Evolutionary conservation across 2,329 filamentous ascomycete species (phyloP).

Genomic region (Zalaria sp.): DNA sequence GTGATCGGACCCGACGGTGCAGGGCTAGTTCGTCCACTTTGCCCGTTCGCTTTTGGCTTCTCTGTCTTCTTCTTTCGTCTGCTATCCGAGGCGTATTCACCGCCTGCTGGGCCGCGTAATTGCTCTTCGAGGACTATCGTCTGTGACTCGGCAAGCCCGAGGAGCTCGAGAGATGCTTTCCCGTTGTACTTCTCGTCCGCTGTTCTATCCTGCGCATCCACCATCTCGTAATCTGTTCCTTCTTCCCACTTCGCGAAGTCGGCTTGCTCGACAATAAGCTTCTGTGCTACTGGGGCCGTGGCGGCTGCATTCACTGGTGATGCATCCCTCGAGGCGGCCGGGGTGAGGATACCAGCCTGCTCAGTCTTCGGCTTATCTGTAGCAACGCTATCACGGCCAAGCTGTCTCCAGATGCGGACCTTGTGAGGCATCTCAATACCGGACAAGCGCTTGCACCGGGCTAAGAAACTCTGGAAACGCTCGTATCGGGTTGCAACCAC

Average conservation of each 20-base stretch:
- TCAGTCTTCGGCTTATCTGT: slow-evolving; percentile 11
- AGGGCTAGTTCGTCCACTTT: slow-evolving; percentile 55
- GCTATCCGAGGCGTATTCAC: slow-evolving; percentile 41
- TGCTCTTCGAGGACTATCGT: slow-evolving; percentile 76
- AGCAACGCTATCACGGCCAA: slow-evolving; percentile 21
- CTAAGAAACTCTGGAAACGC: slow-evolving; percentile 61
- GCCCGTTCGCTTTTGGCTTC: slow-evolving; percentile 21
- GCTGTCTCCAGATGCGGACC: slow-evolving; percentile 62
- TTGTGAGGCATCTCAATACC: slow-evolving; percentile 57
- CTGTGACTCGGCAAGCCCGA: slow-evolving; percentile 57
- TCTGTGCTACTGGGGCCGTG: slow-evolving; percentile 26
- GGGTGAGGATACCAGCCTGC: slow-evolving; percentile 26
- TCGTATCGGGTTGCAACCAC: slow-evolving; percentile 59
- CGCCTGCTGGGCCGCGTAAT: slow-evolving; percentile 37
- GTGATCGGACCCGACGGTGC: slow-evolving; percentile 48
- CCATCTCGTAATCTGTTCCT: slow-evolving; percentile 50
- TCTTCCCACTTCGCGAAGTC: slow-evolving; percentile 49
- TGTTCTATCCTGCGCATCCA: slow-evolving; percentile 54
- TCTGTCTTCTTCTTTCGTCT: slow-evolving; percentile 31
- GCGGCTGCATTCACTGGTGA: slow-evolving; percentile 29
- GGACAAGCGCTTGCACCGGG: slow-evolving; percentile 53
- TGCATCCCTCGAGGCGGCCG: slow-evolving; percentile 29
- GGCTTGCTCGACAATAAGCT: slow-evolving; percentile 46
- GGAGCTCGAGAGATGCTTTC: slow-evolving; percentile 46
- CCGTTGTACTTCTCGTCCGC: slow-evolving; percentile 67